phyloP scores from a whole-genome alignment of 495 filamentous ascomycete species.

The Saxophila tyrrhenica region DNA sequence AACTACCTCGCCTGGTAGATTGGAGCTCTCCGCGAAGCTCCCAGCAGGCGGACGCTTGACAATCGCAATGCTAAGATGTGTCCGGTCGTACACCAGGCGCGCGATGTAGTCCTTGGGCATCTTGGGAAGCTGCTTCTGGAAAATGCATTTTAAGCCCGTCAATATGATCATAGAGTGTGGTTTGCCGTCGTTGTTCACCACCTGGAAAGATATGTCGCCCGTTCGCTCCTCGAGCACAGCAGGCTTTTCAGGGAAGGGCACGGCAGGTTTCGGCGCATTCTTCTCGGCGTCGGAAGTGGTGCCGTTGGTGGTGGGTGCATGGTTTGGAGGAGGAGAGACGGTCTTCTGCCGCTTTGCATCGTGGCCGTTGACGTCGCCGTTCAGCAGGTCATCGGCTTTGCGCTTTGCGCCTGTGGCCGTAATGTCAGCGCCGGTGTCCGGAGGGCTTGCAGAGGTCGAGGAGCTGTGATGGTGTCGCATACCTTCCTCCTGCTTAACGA shows the following conservation, averaged over 20 bases:
- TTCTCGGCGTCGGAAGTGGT: background rate
- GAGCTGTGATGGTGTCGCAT: background rate
- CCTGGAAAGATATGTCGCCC: slow-evolving; percentile 93
- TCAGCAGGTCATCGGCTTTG: slow-evolving; percentile 13
- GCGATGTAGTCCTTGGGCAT: slow-evolving; percentile 99
- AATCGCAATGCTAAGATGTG: slow-evolving; percentile 91
- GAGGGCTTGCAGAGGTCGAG: background rate
- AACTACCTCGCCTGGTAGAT: slow-evolving; percentile 18
- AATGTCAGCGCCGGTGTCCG: slow-evolving; percentile 1
- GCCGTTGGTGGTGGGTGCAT: background rate
- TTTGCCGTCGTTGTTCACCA: slow-evolving; percentile 90
- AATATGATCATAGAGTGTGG: slow-evolving; percentile 87
- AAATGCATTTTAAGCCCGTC: slow-evolving; percentile 93
- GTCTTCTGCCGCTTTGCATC: slow-evolving; percentile 45
- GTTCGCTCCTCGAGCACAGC: slow-evolving; percentile 89
- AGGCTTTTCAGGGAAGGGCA: slow-evolving; percentile 43
- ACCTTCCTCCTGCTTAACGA: slow-evolving; percentile 10
- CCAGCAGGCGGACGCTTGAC: slow-evolving; percentile 47
- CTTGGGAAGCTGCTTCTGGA: slow-evolving; percentile 96
- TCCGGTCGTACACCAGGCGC: slow-evolving; percentile 89
- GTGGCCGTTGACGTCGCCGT: slow-evolving; percentile 26
- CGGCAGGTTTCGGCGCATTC: background rate
- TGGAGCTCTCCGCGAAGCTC: slow-evolving; percentile 3
- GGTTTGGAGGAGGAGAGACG: slow-evolving; percentile 21
- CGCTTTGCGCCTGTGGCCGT: slow-evolving; percentile 31